Percentiles rank a stretch among this genome's conserved stretches.
These are phyloP conservation scores for Canariomyces notabilis DNA, from an alignment of 2,329 filamentous ascomycete genomes.

Conservation along the genomic window DNA sequence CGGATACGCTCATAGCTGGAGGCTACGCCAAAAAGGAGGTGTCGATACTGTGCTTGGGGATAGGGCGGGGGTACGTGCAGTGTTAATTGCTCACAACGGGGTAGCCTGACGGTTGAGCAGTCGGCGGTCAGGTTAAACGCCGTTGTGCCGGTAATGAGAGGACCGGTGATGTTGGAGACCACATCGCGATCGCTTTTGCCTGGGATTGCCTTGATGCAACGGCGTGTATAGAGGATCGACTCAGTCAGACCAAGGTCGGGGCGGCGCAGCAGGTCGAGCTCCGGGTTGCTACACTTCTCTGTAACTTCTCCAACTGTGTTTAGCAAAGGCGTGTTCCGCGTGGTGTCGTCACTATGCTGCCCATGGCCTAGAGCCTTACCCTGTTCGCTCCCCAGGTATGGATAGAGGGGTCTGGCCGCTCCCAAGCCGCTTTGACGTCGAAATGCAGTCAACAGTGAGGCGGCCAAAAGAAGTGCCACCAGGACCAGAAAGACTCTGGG, in stretches of 20 bases:
- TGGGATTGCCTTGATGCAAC: conserved; percentile 38
- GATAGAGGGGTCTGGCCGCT: background rate
- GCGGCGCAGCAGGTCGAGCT: conserved; percentile 22
- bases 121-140: conserved; percentile 29
- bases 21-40: conserved; percentile 55
- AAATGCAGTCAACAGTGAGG: conserved; percentile 18
- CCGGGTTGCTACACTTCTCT: conserved; percentile 1
- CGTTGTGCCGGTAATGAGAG: conserved; percentile 33
- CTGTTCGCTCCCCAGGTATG: background rate
- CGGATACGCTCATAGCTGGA: conserved; percentile 47
- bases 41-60: conserved; percentile 39
- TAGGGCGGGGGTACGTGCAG: conserved; percentile 44
- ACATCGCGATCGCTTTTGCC: conserved; percentile 33
- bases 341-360: no score
- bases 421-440: conserved; percentile 15
- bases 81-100: conserved; percentile 39
- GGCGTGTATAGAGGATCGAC: conserved; percentile 40
- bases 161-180: conserved; percentile 34
- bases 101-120: conserved; percentile 26
- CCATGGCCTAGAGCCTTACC: background rate
- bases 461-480: conserved; percentile 14
- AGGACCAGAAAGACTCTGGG: conserved; percentile 18
- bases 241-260: conserved; percentile 34
- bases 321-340: no score
- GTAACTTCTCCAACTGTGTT: background rate